These are phyloP conservation scores for cucumber (Cucumis sativus) DNA, from an alignment of 306 rosid genomes.

Conservation along the genomic window Cucumber_9930_V3 NC_026655.2:22091501-22092000, in stretches of 20 bases:
- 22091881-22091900: not conserved
- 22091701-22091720: slow-evolving; percentile 90
- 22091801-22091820: not conserved
- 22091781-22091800: slow-evolving; percentile 83
- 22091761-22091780: slow-evolving; percentile 52
- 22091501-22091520: too few relatives aligned
- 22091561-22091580: too few relatives aligned
- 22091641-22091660: not conserved
- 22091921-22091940: slow-evolving; percentile 85
- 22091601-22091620: not conserved
- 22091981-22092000: not conserved
- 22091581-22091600: too few relatives aligned
- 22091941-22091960: slow-evolving; percentile 78
- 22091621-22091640: not conserved
- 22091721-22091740: slow-evolving; percentile 78
- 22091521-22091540: too few relatives aligned
- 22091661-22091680: not conserved
- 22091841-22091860: not conserved
- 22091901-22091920: slow-evolving; percentile 9
- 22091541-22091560: too few relatives aligned
- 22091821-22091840: not conserved
- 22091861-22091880: too few relatives aligned
- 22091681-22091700: slow-evolving; percentile 18
- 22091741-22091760: slow-evolving; percentile 61
- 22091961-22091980: not conserved